A percentile compares a stretch with the other conserved stretches of the same genome.
Conservation (phyloP, 2,329 filamentous ascomycete genomes). For the Paraphoma sp. region DNA sequence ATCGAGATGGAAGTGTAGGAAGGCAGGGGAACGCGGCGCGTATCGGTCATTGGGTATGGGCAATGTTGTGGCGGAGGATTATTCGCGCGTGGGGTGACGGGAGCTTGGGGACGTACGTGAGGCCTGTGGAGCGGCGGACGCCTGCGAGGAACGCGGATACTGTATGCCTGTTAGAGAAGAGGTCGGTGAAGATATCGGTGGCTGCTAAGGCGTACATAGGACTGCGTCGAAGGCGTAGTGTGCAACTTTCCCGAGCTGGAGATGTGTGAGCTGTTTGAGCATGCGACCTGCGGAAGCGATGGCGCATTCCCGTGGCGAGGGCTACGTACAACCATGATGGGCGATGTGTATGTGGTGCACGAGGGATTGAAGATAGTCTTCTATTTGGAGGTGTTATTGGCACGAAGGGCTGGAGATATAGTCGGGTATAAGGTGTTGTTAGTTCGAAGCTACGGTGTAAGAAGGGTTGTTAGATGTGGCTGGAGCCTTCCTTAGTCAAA, state of each 20-base stretch:
- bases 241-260: slow-evolving; percentile 88
- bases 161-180: slow-evolving; percentile 46
- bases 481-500: slow-evolving; percentile 28
- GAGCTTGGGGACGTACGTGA: slow-evolving; percentile 76
- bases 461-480: slow-evolving; percentile 22
- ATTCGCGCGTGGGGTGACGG: background rate
- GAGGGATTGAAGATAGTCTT: slow-evolving; percentile 9
- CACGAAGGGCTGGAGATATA: slow-evolving; percentile 3
- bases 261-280: slow-evolving; percentile 61
- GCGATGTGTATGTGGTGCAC: slow-evolving; percentile 1
- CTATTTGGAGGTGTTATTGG: slow-evolving; percentile 4
- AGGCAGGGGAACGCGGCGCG: too few species aligned
- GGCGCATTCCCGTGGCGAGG: slow-evolving; percentile 15
- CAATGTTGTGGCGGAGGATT: too few species aligned
- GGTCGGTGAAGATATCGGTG: background rate
- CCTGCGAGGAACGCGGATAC: slow-evolving; percentile 96
- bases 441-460: slow-evolving; percentile 24
- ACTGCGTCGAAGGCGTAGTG: slow-evolving; percentile 98
- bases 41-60: too few species aligned
- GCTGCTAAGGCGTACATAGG: slow-evolving; percentile 67
- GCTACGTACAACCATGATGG: slow-evolving; percentile 47
- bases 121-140: slow-evolving; percentile 94
- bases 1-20: background rate
- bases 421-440: slow-evolving; percentile 12
- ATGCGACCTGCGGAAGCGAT: slow-evolving; percentile 23